These are phyloP conservation scores for Pseudocercospora crystallina DNA, from an alignment of 2,329 filamentous ascomycete genomes.

Conservation along the genomic window DNA sequence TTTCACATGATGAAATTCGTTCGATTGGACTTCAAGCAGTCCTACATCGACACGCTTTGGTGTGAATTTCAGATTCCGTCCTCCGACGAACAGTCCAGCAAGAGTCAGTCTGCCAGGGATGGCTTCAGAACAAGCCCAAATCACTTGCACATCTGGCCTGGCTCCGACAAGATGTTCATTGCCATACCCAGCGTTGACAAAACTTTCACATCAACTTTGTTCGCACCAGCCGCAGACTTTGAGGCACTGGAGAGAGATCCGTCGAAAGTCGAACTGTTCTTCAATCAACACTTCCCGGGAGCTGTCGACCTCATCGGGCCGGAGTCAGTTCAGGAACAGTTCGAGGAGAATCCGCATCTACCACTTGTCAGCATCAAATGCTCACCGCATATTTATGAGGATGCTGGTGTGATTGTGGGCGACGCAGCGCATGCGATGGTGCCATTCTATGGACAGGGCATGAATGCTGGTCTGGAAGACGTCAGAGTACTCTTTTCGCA, in stretches of 20 bases:
- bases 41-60: conserved; percentile 96
- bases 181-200: conserved; percentile 87
- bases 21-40: conserved; percentile 85
- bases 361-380: conserved; percentile 94
- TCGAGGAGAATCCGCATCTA: conserved; percentile 79
- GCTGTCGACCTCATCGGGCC: conserved; percentile 69
- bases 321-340: conserved; percentile 69
- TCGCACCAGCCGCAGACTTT: conserved; percentile 73
- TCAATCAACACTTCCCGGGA: conserved; percentile 81
- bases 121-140: conserved; percentile 83
- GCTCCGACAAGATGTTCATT: conserved; percentile 90
- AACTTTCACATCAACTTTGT: conserved; percentile 92
- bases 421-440: conserved; percentile 98
- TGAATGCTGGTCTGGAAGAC: conserved; percentile 95
- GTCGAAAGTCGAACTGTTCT: conserved; percentile 66
- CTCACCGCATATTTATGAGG: conserved; percentile 76
- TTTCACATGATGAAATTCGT: conserved; percentile 96
- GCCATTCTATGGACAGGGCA: conserved; percentile 96
- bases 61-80: conserved; percentile 81
- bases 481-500: conserved; percentile 82
- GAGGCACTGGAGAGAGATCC: conserved; percentile 64
- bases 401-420: conserved; percentile 79
- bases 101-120: conserved; percentile 37
- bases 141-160: conserved; percentile 96
- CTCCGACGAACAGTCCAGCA: conserved; percentile 44